These are phyloP conservation scores for Backusella parvicylindrica DNA, from an alignment of 192 early-diverging fungal genomes.

Conservation along the genomic window DNA sequence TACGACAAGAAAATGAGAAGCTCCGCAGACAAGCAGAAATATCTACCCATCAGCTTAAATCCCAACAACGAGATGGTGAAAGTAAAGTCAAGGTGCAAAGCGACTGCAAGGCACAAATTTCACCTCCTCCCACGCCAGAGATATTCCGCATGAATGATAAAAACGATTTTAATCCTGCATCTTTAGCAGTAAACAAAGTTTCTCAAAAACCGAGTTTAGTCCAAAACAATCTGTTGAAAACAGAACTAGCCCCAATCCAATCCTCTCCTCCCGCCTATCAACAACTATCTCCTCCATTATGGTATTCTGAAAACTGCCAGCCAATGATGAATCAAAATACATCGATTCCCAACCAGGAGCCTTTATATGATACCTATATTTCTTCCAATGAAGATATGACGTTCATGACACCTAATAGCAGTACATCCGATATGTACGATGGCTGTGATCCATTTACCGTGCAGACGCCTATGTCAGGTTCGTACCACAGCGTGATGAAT, in stretches of 20 bases:
- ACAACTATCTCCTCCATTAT: not conserved
- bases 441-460: not conserved
- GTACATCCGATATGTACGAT: constrained; percentile 5
- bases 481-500: constrained; percentile 8
- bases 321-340: not conserved
- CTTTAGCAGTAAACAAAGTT: not conserved
- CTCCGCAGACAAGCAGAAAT: constrained; percentile 17
- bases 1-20: constrained; percentile 25
- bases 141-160: not conserved
- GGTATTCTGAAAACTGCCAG: not conserved
- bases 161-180: not conserved
- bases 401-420: not conserved
- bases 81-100: not conserved
- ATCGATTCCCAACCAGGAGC: not conserved
- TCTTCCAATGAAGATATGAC: not conserved
- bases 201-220: not conserved
- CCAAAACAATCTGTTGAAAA: not conserved
- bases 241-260: not conserved
- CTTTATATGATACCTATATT: not conserved
- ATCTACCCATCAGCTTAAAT: not conserved
- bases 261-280: not conserved
- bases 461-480: not conserved
- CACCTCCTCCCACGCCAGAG: not conserved
- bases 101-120: not conserved
- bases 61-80: not conserved